Conservation (phyloP, 192 early-diverging fungal species). For the Pilaira anomala region DNA sequence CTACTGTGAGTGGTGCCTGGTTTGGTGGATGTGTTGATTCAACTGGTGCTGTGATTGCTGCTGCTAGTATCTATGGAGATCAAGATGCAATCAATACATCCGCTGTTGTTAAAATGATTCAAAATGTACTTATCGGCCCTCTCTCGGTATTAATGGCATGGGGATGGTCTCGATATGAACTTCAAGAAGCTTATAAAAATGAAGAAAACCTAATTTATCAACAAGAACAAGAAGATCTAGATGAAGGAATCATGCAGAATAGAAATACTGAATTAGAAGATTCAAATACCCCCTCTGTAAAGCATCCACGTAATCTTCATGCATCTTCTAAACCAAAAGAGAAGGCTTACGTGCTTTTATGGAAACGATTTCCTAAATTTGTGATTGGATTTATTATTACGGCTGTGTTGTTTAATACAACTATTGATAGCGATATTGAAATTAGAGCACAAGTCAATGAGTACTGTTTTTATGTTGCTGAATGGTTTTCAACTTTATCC, state of each 20-base stretch:
- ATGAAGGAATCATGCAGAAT: not conserved
- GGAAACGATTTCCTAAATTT: constrained; percentile 52
- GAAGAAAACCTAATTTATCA: constrained; percentile 13
- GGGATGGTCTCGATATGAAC: constrained; percentile 44
- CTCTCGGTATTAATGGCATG: constrained; percentile 47
- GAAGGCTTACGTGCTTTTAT: constrained; percentile 35
- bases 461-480: constrained; percentile 50
- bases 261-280: not conserved
- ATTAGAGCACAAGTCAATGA: constrained; percentile 34
- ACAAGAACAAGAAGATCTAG: not conserved
- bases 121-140: constrained; percentile 54
- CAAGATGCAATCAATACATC: constrained; percentile 42
- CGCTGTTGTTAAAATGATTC: constrained; percentile 54
- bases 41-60: constrained; percentile 52
- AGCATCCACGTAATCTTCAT: constrained; percentile 19
- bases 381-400: constrained; percentile 49
- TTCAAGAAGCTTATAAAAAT: constrained; percentile 15
- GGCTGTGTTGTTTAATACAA: constrained; percentile 48
- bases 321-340: constrained; percentile 16
- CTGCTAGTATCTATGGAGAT: constrained; percentile 50
- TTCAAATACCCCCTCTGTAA: not conserved
- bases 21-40: constrained; percentile 57
- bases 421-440: constrained; percentile 29
- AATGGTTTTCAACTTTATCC: constrained; percentile 52
- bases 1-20: constrained; percentile 49